These are phyloP conservation scores for Thelonectria discophora DNA, from an alignment of 2,329 filamentous ascomycete species.

Conservation along the genomic window DNA sequence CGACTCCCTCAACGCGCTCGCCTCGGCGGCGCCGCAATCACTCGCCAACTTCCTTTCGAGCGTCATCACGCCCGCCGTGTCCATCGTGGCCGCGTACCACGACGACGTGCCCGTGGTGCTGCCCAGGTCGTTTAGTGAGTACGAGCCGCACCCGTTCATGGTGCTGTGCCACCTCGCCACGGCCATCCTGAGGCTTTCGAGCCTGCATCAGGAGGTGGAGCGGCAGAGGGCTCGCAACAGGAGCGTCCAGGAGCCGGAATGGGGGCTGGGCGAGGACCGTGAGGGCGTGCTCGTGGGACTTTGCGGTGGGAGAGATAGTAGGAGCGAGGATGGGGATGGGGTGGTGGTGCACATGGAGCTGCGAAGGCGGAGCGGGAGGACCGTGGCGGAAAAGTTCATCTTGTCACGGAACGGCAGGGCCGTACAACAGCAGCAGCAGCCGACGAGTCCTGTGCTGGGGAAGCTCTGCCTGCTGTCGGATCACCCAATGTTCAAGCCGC, in stretches of 20 bases:
- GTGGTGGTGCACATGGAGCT: conserved; percentile 89
- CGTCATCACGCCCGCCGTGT: conserved; percentile 71
- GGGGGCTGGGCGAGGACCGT: conserved; percentile 78
- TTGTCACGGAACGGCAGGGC: conserved; percentile 47
- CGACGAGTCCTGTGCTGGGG: conserved; percentile 39
- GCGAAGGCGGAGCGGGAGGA: conserved; percentile 81
- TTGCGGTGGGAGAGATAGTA: conserved; percentile 52
- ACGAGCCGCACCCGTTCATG: conserved; percentile 75
- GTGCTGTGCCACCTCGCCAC: conserved; percentile 88
- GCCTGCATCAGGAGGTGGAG: conserved; percentile 77
- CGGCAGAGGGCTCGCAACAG: conserved; percentile 79
- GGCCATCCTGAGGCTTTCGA: conserved; percentile 77
- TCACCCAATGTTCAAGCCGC: conserved; percentile 72
- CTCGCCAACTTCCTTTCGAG: conserved; percentile 76
- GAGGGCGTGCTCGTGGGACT: conserved; percentile 83
- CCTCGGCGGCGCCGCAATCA: conserved; percentile 61
- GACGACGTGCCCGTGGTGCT: conserved; percentile 73
- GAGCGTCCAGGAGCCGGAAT: conserved; percentile 78
- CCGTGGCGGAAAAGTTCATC: conserved; percentile 74
- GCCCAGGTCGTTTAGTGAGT: conserved; percentile 56
- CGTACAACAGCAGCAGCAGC: neutral
- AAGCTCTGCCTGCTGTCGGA: conserved; percentile 74
- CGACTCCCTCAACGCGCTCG: conserved; percentile 78
- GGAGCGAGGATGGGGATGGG: conserved; percentile 85
- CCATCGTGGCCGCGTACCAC: conserved; percentile 84